A percentile compares a stretch with the other conserved stretches of the same genome.
phyloP scores from a whole-genome alignment of 2,329 filamentous ascomycete species.

The Hyphodiscus sp. region DNA sequence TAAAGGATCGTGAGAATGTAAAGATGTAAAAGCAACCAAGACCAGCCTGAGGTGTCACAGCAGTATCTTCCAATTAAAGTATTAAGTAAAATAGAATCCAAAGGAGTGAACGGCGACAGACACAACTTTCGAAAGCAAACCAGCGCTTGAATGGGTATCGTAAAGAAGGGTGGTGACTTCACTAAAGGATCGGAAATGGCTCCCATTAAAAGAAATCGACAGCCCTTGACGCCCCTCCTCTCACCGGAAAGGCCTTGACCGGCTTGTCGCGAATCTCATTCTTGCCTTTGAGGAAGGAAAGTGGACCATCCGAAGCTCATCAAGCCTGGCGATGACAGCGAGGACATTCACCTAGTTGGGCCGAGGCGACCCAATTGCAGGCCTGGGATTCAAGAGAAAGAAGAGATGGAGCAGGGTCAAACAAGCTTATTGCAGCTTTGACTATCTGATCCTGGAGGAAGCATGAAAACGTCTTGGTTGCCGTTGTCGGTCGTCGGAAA shows the following conservation, averaged over 20 bases:
- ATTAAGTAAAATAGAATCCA: conserved; percentile 11
- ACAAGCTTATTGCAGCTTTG: conserved; percentile 3
- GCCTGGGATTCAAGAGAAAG: not conserved
- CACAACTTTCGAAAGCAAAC: conserved; percentile 27
- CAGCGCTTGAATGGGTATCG: conserved; percentile 27
- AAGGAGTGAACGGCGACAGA: conserved; percentile 20
- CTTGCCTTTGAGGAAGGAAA: conserved; percentile 17
- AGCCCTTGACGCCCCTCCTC: conserved; percentile 9
- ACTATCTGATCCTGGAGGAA: conserved; percentile 1
- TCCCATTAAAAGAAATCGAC: conserved; percentile 15
- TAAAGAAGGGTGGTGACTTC: conserved; percentile 13
- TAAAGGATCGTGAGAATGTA: conserved; percentile 2
- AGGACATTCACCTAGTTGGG: conserved; percentile 1
- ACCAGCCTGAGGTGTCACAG: conserved; percentile 29
- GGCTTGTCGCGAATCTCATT: conserved; percentile 15
- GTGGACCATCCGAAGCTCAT: conserved; percentile 18
- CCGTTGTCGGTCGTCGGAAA: conserved; percentile 7
- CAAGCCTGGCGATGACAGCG: conserved; percentile 13
- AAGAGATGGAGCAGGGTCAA: not conserved
- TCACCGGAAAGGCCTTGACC: conserved; percentile 17
- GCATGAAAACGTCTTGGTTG: conserved; percentile 8
- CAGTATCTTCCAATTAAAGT: conserved; percentile 13
- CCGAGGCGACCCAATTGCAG: not conserved
- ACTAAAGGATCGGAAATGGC: conserved; percentile 13
- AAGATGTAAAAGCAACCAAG: conserved; percentile 22